phyloP scores from a whole-genome alignment of 2,329 filamentous ascomycete genomes.

The Xylariaceae sp. region DNA sequence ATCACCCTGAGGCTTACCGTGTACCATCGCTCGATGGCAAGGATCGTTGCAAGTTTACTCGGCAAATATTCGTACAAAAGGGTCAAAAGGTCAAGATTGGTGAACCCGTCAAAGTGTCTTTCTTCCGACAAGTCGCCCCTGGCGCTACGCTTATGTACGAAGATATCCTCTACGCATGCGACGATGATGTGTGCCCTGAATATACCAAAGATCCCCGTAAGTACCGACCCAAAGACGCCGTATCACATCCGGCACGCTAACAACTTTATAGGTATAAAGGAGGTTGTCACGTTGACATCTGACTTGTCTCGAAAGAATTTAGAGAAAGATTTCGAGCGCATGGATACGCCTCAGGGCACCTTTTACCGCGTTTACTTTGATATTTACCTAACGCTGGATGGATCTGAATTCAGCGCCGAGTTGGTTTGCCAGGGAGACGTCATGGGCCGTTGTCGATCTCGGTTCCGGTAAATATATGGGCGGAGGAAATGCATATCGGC shows the following conservation, averaged over 20 bases:
- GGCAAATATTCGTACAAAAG: conserved; percentile 98
- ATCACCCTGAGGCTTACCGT: conserved; percentile 96
- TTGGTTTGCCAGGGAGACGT: conserved; percentile 98
- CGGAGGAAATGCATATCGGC: conserved; percentile 15
- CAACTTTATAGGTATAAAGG: conserved; percentile 75
- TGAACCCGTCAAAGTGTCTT: conserved; percentile 96
- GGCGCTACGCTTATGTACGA: conserved; percentile 99
- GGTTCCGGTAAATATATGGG: conserved; percentile 58
- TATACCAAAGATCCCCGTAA: conserved; percentile 99
- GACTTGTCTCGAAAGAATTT: conserved; percentile 97
- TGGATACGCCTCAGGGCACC: conserved; percentile 96
- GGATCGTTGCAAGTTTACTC: conserved; percentile 96
- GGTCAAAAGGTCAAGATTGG: conserved; percentile 98
- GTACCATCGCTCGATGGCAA: conserved; percentile 95
- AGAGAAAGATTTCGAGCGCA: conserved; percentile 98
- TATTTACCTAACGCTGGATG: conserved; percentile 88
- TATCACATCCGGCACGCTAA: conserved; percentile 27
- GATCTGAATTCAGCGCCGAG: conserved; percentile 96
- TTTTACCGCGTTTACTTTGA: conserved; percentile 82
- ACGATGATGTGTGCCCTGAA: conserved; percentile 95
- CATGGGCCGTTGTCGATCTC: conserved; percentile 91
- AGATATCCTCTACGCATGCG: conserved; percentile 94
- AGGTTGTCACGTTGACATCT: conserved; percentile 94
- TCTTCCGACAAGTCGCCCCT: conserved; percentile 95
- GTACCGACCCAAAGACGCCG: conserved; percentile 36